A percentile compares a stretch with the other conserved stretches of the same genome.
These are phyloP conservation scores for Sugiyamaella castrensis DNA, from an alignment of 1,139 yeast genomes.

Conservation along the genomic window DNA sequence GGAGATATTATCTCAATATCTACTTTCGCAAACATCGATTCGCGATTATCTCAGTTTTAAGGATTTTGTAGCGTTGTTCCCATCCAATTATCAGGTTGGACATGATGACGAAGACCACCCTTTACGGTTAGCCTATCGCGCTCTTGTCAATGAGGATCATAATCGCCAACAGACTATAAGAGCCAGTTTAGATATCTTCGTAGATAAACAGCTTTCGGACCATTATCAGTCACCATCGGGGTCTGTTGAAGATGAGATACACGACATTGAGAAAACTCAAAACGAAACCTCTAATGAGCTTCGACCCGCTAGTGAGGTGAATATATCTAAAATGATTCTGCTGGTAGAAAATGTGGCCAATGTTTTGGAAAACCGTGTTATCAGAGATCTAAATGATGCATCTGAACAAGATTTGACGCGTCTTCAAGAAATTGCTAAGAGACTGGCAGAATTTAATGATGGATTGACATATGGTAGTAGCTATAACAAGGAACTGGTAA, in stretches of 20 bases:
- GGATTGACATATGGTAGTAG: no score
- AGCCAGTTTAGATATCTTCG: conserved; percentile 1
- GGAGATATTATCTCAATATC: conserved; percentile 21
- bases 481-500: no score
- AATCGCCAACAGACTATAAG: background rate
- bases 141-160: conserved; percentile 6
- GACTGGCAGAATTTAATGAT: conserved; percentile 2
- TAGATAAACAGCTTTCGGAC: background rate
- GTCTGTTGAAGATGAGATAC: background rate
- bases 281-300: background rate
- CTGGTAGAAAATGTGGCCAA: conserved; percentile 8
- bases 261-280: background rate
- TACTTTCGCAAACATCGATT: conserved; percentile 25
- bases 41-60: conserved; percentile 20
- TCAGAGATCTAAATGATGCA: background rate
- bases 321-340: background rate
- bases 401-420: background rate
- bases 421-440: conserved; percentile 5
- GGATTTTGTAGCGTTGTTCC: conserved; percentile 20
- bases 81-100: conserved; percentile 2
- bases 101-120: background rate
- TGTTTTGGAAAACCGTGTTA: conserved; percentile 6
- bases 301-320: conserved; percentile 9
- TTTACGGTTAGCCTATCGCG: background rate
- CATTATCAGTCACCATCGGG: background rate